Conservation (phyloP, 331 rosid genomes). For the Prunus yedoensis region DNA sequence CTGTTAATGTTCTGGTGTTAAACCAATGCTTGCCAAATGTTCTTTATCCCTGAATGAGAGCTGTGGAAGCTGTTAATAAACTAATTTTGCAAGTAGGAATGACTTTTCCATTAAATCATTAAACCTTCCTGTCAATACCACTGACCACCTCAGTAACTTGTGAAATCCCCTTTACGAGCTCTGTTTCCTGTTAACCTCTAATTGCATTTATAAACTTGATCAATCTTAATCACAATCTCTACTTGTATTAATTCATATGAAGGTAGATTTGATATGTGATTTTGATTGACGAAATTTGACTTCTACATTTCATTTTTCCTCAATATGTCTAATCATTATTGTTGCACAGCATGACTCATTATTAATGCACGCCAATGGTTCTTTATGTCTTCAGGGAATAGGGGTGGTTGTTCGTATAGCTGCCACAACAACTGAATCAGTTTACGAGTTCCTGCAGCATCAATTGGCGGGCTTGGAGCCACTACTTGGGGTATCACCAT, state of each 20-base stretch:
- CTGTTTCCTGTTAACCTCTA: no score
- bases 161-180: no score
- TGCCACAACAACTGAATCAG: slow-evolving; percentile 81
- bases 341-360: neutral
- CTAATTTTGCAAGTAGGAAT: no score
- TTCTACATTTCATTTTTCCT: neutral
- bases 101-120: no score
- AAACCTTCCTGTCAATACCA: no score
- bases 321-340: neutral
- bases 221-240: no score
- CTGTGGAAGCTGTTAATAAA: no score
- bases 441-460: slow-evolving; percentile 64
- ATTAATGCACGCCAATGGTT: neutral
- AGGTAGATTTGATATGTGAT: no score
- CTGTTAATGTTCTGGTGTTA: neutral
- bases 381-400: slow-evolving; percentile 46
- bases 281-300: no score
- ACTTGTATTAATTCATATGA: no score
- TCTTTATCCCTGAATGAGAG: neutral
- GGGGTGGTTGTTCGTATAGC: slow-evolving; percentile 84
- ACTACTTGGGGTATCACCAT: slow-evolving; percentile 71
- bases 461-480: slow-evolving; percentile 76
- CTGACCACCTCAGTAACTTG: no score
- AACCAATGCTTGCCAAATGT: neutral
- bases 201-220: no score